phyloP scores from a whole-genome alignment of 805 yeast species.

The Monosporozyma unispora region DNA sequence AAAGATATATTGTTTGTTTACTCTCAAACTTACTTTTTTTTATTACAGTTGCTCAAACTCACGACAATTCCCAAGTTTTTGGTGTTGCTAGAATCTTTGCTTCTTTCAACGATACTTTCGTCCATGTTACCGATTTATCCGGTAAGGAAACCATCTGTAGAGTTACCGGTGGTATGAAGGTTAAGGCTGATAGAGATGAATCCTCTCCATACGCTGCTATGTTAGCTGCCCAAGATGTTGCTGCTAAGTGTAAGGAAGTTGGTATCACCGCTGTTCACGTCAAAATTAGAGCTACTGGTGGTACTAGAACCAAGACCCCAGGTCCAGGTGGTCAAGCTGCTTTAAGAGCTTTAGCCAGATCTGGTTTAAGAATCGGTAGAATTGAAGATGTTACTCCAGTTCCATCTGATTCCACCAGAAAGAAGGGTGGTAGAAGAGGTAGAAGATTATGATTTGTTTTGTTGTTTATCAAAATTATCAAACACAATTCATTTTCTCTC shows the following conservation, averaged over 20 bases:
- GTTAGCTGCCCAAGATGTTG: slow-evolving; percentile 99
- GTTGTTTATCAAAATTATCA: not conserved
- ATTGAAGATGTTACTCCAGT: slow-evolving; percentile 99
- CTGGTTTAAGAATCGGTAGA: slow-evolving; percentile 99
- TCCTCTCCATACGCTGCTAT: slow-evolving; percentile 99
- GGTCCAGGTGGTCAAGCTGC: slow-evolving; percentile 99
- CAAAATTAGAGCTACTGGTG: slow-evolving; percentile 99
- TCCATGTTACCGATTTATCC: slow-evolving; percentile 97
- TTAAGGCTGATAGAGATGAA: slow-evolving; percentile 99
- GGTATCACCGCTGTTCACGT: slow-evolving; percentile 99
- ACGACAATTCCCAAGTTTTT: slow-evolving; percentile 97
- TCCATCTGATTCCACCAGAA: slow-evolving; percentile 99
- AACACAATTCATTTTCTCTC: not conserved
- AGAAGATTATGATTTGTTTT: slow-evolving; percentile 74
- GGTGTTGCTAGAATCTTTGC: slow-evolving; percentile 99
- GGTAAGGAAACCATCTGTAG: slow-evolving; percentile 99
- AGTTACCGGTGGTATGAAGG: slow-evolving; percentile 99
- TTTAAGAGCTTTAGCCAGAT: slow-evolving; percentile 98
- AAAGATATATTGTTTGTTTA: not conserved
- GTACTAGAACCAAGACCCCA: slow-evolving; percentile 99
- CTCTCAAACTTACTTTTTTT: not conserved
- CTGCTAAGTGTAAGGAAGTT: slow-evolving; percentile 97
- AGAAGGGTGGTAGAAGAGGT: slow-evolving; percentile 99
- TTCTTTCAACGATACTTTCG: slow-evolving; percentile 99
- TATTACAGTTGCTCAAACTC: slow-evolving; percentile 47